A percentile compares a stretch with the other conserved stretches of the same genome.
These are phyloP conservation scores for Leucocoprinus birnbaumii DNA, from an alignment of 768 basidiomycete species.

Conservation along the genomic window DNA sequence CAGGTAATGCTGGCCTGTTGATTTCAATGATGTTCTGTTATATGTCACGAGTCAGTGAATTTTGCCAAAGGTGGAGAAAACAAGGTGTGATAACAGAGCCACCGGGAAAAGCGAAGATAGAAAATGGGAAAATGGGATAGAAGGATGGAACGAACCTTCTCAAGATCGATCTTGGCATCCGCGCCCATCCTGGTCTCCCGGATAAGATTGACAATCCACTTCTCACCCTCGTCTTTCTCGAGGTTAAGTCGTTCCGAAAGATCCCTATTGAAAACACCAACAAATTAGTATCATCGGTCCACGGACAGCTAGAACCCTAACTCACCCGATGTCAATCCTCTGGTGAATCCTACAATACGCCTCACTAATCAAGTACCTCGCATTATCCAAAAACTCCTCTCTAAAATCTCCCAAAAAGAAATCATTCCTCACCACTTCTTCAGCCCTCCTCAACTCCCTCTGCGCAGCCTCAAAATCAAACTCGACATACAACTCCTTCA, in stretches of 20 bases:
- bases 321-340: slow-evolving; percentile 79
- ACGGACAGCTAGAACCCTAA: neutral
- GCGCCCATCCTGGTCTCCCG: slow-evolving; percentile 95
- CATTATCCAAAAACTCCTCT: slow-evolving; percentile 96
- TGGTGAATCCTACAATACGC: slow-evolving; percentile 98
- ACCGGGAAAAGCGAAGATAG: neutral
- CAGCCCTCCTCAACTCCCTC: slow-evolving; percentile 71
- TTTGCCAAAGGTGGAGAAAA: too few species aligned
- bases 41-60: neutral
- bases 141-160: slow-evolving; percentile 61
- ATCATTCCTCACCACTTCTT: slow-evolving; percentile 83
- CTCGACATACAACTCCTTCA: slow-evolving; percentile 91
- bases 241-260: slow-evolving; percentile 92
- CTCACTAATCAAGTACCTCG: slow-evolving; percentile 93
- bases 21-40: slow-evolving; percentile 93
- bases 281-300: neutral
- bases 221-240: slow-evolving; percentile 93
- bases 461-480: slow-evolving; percentile 98
- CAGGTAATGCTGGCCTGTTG: slow-evolving; percentile 82
- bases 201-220: slow-evolving; percentile 99
- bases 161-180: slow-evolving; percentile 96
- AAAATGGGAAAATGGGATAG: neutral
- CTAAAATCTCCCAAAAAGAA: slow-evolving; percentile 91
- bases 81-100: neutral
- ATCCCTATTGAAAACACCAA: slow-evolving; percentile 54